These are phyloP conservation scores for Zelonia costaricensis DNA, from an alignment of 208 protist species.

Conservation along the genomic window DNA sequence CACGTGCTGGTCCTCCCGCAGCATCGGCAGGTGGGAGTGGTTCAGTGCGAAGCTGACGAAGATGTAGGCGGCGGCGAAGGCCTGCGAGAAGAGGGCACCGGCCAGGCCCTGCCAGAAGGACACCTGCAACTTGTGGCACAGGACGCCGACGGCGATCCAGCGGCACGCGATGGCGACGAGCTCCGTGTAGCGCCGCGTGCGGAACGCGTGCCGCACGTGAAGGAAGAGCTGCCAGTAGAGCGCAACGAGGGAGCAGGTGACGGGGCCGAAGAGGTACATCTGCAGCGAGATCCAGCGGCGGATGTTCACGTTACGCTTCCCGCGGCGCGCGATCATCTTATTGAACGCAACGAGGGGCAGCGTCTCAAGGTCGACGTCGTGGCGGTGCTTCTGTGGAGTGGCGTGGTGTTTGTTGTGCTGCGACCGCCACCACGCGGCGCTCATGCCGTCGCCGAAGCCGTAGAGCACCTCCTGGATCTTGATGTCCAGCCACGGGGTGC, in stretches of 20 bases:
- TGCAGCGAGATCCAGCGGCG: conserved; percentile 69
- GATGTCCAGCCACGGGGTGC: conserved; percentile 57
- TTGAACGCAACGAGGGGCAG: conserved; percentile 86
- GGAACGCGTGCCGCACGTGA: conserved; percentile 64
- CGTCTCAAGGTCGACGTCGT: conserved; percentile 77
- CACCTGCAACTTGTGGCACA: conserved; percentile 43
- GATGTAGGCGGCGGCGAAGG: conserved; percentile 71
- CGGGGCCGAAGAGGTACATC: conserved; percentile 64
- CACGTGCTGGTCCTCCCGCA: conserved; percentile 43
- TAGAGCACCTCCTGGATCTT: conserved; percentile 72
- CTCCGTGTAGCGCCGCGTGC: conserved; percentile 65
- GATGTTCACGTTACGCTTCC: conserved; percentile 33
- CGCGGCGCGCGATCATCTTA: conserved; percentile 45
- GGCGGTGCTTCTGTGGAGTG: conserved; percentile 66
- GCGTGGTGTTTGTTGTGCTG: conserved; percentile 87
- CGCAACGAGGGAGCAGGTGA: conserved; percentile 69
- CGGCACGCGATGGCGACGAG: conserved; percentile 41
- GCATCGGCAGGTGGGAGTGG: conserved; percentile 74
- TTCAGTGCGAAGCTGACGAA: conserved; percentile 79
- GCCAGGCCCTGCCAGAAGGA: conserved; percentile 42
- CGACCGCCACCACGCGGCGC: conserved; percentile 70
- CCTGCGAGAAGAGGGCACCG: conserved; percentile 54
- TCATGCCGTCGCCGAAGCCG: conserved; percentile 75
- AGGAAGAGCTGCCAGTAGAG: conserved; percentile 82
- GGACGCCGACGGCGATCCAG: conserved; percentile 36